Conservation (phyloP, 75 land plant genomes). For the Pinus tabuliformis region DNA sequence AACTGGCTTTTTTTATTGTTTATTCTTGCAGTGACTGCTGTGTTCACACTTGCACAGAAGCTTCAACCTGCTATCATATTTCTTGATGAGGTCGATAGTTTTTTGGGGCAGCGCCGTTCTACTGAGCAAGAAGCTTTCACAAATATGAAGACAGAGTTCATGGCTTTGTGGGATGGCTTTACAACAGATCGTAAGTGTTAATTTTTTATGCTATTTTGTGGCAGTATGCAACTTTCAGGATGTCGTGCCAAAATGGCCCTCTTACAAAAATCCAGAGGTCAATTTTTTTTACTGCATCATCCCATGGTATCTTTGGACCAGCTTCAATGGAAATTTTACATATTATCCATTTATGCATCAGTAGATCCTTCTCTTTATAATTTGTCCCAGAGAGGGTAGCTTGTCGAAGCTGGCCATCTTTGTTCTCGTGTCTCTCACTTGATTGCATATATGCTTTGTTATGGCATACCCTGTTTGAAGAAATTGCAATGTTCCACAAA, state of each 20-base stretch:
- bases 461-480: neutral
- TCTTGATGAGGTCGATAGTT: slow-evolving; percentile 99
- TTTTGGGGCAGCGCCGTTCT: slow-evolving; percentile 86
- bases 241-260: neutral
- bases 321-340: too few species aligned
- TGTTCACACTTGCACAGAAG: slow-evolving; percentile 89
- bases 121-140: slow-evolving; percentile 87
- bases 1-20: neutral
- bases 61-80: slow-evolving; percentile 98
- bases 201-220: slow-evolving; percentile 3
- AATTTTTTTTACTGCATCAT: neutral
- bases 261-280: neutral
- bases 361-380: neutral
- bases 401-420: neutral
- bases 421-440: neutral
- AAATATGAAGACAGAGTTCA: slow-evolving; percentile 98
- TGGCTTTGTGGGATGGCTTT: slow-evolving; percentile 99
- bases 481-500: too few species aligned
- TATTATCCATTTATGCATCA: too few species aligned
- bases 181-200: slow-evolving; percentile 92
- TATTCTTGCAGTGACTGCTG: slow-evolving; percentile 78
- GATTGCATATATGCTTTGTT: neutral
- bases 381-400: neutral
- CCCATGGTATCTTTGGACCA: neutral
- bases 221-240: neutral